Base-by-base conservation (phyloP, 495 filamentous ascomycete genomes). In the Apodospora peruviana region DNA sequence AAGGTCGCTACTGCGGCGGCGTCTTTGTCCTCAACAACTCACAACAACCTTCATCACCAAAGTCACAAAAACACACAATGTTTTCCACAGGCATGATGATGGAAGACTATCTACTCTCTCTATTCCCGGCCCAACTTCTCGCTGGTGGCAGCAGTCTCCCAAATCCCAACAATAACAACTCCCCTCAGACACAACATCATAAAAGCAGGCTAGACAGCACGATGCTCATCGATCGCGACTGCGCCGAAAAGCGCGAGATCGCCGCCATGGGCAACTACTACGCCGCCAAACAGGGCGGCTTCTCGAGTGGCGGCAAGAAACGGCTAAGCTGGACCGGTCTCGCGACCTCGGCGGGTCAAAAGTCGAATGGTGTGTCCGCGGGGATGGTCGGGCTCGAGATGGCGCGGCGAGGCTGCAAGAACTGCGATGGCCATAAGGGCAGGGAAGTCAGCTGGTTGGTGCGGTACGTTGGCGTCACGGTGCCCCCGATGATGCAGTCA, bases 231-330 rank as follows among this genome's bases (percentile, higher is more conserved):
- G 67, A 71, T 42, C 53, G 57, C 19, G 60, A 68, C 42, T 53
- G 60, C 38, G 64, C 62, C 36, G 68, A 71, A 52, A 66, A 68
- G 58, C 58, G 65, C 41, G 68, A 71, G 53, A 58, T 68, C 16
- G 60, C 63, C 1, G 65, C 66, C 46, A 64, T 70, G 41, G 43
- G 52, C 8, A 58, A 57, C 35, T 60, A 59, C 53, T 55, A 64
- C 40, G 50, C 62, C 1, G 49, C 55, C 0, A 52, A 52, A 19
- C 51, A 56, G 41, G 22, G 32, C 11, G 40, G 41, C 19, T 53
- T 51, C 8, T 60, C 29, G 25, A 60, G 51, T 10, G 48, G 43
- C 17, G 34, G 17, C 14, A 40, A 55, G 47, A 66, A 64, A 51
- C 56, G 67, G 11, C 50, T 65, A 8, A 68, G 65, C 50, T 70